Conservation (phyloP, 1,284 basidiomycete species). For the Athelia sp. region DNA sequence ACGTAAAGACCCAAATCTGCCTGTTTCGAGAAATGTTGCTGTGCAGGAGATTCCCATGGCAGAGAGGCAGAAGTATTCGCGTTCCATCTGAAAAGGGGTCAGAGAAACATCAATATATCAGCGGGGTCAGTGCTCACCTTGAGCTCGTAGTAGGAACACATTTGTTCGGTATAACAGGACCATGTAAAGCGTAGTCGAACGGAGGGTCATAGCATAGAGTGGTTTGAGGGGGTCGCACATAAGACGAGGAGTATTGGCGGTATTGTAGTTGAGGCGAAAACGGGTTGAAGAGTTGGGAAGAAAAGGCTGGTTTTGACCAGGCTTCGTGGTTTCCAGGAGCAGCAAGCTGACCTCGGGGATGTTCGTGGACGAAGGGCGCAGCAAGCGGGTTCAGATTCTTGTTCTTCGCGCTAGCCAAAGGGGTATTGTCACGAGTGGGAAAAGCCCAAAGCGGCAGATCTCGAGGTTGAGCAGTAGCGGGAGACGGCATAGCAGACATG, state of each 20-base stretch:
- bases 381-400: conserved; percentile 2
- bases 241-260: not conserved
- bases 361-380: not conserved
- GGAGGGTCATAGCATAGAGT: not conserved
- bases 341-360: too few relatives aligned
- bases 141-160: not conserved
- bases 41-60: not conserved
- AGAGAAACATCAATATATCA: not conserved
- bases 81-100: not conserved
- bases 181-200: not conserved
- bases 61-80: not conserved
- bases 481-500: not conserved
- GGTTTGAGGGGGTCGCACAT: not conserved
- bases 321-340: not conserved
- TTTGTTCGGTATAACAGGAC: not conserved
- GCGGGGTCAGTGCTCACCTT: not conserved
- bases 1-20: not conserved
- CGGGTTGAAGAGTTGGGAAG: not conserved
- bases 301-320: not conserved
- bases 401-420: not conserved
- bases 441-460: not conserved
- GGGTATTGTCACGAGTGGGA: not conserved
- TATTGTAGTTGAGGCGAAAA: not conserved
- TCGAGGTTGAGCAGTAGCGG: not conserved
- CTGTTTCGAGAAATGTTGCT: not conserved